These are phyloP conservation scores for Garcia nutans DNA, from an alignment of 345 rosid genomes.

Conservation along the genomic window DNA sequence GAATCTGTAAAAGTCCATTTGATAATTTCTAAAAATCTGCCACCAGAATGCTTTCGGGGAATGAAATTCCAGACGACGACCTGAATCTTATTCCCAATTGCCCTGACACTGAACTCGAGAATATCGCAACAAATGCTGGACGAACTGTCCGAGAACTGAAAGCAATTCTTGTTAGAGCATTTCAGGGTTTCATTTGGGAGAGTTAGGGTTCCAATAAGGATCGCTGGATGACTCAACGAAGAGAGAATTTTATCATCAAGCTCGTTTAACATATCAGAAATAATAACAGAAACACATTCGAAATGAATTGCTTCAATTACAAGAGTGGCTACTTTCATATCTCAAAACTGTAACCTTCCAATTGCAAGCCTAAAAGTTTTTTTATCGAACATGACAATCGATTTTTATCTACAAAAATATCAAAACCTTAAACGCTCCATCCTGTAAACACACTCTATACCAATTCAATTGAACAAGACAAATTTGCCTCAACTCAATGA, in stretches of 20 bases:
- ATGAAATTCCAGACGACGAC: conserved; percentile 76
- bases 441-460: too few species aligned
- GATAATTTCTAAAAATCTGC: conserved; percentile 79
- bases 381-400: too few species aligned
- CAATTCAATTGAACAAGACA: too few species aligned
- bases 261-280: too few species aligned
- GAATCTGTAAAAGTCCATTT: conserved; percentile 49
- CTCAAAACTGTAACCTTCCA: too few species aligned
- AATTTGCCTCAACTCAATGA: too few species aligned
- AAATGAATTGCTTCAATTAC: too few species aligned
- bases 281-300: too few species aligned
- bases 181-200: conserved; percentile 51
- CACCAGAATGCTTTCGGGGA: conserved; percentile 44
- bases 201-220: conserved; percentile 57
- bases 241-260: conserved; percentile 42
- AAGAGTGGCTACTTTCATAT: too few species aligned
- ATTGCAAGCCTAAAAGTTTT: too few species aligned
- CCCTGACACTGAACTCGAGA: conserved; percentile 34
- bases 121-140: conserved; percentile 75
- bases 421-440: too few species aligned
- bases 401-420: too few species aligned
- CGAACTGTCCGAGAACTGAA: conserved; percentile 60
- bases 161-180: conserved; percentile 59
- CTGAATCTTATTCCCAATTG: conserved; percentile 45
- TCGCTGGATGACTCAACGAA: conserved; percentile 42